Percentiles rank a stretch among this genome's conserved stretches.
These are phyloP conservation scores for Chondrus crispus DNA, from an alignment of 23 red algal species.

Conservation along the genomic window DNA sequence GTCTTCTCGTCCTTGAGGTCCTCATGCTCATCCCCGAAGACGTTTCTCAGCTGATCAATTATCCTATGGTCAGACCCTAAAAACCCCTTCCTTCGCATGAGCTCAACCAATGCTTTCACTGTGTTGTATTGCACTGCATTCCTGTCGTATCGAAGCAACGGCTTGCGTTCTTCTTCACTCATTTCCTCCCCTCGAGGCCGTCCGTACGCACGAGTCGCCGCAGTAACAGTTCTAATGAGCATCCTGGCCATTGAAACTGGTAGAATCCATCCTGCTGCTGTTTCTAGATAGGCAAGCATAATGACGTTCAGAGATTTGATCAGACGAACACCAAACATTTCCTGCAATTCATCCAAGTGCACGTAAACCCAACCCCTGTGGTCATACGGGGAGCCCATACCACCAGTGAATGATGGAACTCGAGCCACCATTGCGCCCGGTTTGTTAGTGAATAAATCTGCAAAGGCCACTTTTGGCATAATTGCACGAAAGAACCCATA, in stretches of 20 bases:
- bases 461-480: background rate
- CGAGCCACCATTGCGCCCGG: slow-evolving; percentile 12
- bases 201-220: background rate
- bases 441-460: background rate
- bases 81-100: slow-evolving; percentile 15
- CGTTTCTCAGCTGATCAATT: background rate
- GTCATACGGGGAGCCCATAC: background rate
- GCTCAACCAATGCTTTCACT: background rate
- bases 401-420: background rate
- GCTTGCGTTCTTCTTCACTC: background rate
- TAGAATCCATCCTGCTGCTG: background rate
- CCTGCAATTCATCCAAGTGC: background rate
- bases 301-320: background rate
- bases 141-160: background rate
- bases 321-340: background rate
- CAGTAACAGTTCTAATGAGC: background rate
- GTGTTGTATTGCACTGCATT: background rate
- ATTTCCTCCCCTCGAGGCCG: background rate
- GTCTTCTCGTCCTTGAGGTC: background rate
- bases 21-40: background rate
- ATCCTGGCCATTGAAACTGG: background rate
- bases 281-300: background rate
- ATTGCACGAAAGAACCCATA: background rate
- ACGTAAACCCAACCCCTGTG: background rate
- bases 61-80: background rate